Base-by-base conservation (phyloP, 1,139 yeast species). In the Sugiyamaella novakii region DNA sequence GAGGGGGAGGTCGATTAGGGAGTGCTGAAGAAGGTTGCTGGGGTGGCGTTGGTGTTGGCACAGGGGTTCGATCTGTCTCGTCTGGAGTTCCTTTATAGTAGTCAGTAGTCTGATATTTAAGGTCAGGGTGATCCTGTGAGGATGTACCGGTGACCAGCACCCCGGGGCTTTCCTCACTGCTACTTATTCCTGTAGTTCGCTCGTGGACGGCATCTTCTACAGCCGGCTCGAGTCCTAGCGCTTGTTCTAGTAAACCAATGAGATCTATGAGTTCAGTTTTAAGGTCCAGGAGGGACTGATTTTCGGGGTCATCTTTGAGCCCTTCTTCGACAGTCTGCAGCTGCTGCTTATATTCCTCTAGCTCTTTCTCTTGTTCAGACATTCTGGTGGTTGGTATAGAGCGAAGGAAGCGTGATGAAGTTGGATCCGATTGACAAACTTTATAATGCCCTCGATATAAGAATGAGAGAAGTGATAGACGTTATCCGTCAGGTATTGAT, bases 291-390 rank as follows among this genome's bases (percentile, higher is more conserved):
- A 70, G 56, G 10, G 66, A 56, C 27, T 58, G 61, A 50, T 69
- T 66, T 8, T 56, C 60, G 1, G 73, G 71, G 36, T 62, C 66
- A 3, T 54, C 59, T 30, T 46, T 45, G 12, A 70, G 55, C 5
- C 65, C 58, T 19, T 63, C 65, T 41, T 61, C 61, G 7, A 68
- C 64, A 5, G 61, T 59, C n/a, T 56, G 54, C 5, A 70, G 63
- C 52, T 70, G 73, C 17, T 51, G 53, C 42, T 57, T 48, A 58
- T 66, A 68, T 45, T 70, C 71, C 29, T 62, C 63, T 30, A 67
- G 54, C 47, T 70, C 74, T 6, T 53, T 54, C 47, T 70, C 74
- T 6, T 53, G 46, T 31, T 34, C 49, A 19, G 57, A 42, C 57
- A 54, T 56, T 8, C 6, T 31, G 15, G 10, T 15, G 18, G 15